Evolutionary conservation across 2,329 filamentous ascomycete species (phyloP), one percentile per base, ranked within the genome.

Genomic region (Ascochyta lentis): DNA sequence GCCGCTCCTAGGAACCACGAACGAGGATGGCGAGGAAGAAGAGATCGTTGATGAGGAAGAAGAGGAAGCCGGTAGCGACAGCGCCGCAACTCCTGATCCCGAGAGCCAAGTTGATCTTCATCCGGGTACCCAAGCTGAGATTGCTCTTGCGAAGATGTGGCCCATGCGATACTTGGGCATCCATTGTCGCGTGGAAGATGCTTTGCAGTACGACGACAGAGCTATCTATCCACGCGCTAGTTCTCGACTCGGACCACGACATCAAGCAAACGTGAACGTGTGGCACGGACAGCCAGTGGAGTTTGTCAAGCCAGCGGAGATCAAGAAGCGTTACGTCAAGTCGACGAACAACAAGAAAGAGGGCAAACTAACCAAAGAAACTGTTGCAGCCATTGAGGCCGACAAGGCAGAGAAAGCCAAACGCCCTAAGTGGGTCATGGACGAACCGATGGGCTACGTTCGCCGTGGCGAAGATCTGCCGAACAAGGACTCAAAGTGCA

Each of bases 161-260:
- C 93, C 92, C 2, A 98, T 95, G 80, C 87, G 95, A 58, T 99
- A 99, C 75, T 80, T 99, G 6, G 95, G 95, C 34, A 92, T 96
- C 64, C 95, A 99, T 77, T 97, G 93, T 77, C 90, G 92, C 64
- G 90, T 95, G 1, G 93, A 98, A 75, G 95, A 99, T 78, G 95
- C 92, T 0, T 81, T 99, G 27, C 95, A 99, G 74, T 96, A 96
- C 72, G 95, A 99, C 70, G 95, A 99, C 75, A 89, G 95, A 61
- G 80, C 80, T 3, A 98, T 99, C 63, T 98, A 98, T 71, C 95
- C 95, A 8, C 89, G 95, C 63, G 94, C 95, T 15, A 96, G 93
- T 72, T 98, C 95, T 51, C 89, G 95, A 34, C 82, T 98, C 34
- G 95, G 95, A 7, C 91, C 92, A 9, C 87, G 92, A 51, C 92